phyloP scores from a whole-genome alignment of 306 rosid species.

The barrel medic (Medicago truncatula) region MtrunA17r5.0-ANR NC_053049.1:46048001-46048500 shows the following conservation, averaged over 20 bases:
- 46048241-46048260: slow-evolving; percentile 12
- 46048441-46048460: slow-evolving; percentile 86
- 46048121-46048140: slow-evolving; percentile 51
- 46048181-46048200: slow-evolving; percentile 56
- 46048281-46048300: slow-evolving; percentile 47
- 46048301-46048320: slow-evolving; percentile 51
- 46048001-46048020: slow-evolving; percentile 54
- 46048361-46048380: slow-evolving; percentile 57
- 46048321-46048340: neutral
- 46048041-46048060: neutral
- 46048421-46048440: slow-evolving; percentile 67
- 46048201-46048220: slow-evolving; percentile 21
- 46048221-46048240: slow-evolving; percentile 25
- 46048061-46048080: neutral
- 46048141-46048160: slow-evolving; percentile 42
- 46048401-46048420: slow-evolving; percentile 50
- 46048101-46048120: slow-evolving; percentile 19
- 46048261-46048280: slow-evolving; percentile 51
- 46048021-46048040: neutral
- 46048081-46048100: neutral
- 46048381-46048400: slow-evolving; percentile 51
- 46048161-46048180: slow-evolving; percentile 64
- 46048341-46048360: slow-evolving; percentile 17
- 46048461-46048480: slow-evolving; percentile 91
- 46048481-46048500: slow-evolving; percentile 95